These are phyloP conservation scores for Tricholoma saponaceum DNA, from an alignment of 768 basidiomycete genomes.

Conservation along the genomic window DNA sequence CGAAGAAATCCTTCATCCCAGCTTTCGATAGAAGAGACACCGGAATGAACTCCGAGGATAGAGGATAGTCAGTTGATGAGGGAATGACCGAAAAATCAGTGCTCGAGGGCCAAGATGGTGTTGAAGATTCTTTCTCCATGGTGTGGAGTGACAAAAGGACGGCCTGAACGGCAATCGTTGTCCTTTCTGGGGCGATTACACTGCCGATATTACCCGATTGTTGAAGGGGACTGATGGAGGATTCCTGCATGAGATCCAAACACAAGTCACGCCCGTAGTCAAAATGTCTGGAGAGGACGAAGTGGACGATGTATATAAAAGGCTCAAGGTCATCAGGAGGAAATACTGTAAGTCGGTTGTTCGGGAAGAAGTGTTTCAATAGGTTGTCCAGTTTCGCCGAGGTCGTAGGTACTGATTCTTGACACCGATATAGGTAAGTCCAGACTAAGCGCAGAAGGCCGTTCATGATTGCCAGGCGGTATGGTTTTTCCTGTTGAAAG, in stretches of 20 bases:
- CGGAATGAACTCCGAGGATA: conserved; percentile 62
- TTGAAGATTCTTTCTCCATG: conserved; percentile 65
- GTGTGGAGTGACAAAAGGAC: conserved; percentile 66
- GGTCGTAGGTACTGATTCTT: conserved; percentile 78
- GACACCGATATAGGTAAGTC: conserved; percentile 94
- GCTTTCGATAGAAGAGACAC: conserved; percentile 52
- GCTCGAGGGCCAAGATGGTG: conserved; percentile 77
- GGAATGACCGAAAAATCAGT: conserved; percentile 58
- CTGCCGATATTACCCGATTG: conserved; percentile 36
- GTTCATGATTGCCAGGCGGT: conserved; percentile 70
- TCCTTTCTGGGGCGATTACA: conserved; percentile 65
- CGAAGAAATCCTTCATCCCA: conserved; percentile 70
- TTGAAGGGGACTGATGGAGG: conserved; percentile 38
- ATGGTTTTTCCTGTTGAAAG: conserved; percentile 65
- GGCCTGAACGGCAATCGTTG: conserved; percentile 72
- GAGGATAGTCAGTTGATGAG: conserved; percentile 62
- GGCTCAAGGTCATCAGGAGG: conserved; percentile 76
- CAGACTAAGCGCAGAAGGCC: conserved; percentile 81
- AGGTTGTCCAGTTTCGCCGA: conserved; percentile 74
- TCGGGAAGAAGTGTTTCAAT: conserved; percentile 75
- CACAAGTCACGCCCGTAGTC: conserved; percentile 84
- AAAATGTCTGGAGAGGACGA: conserved; percentile 76
- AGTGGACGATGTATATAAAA: conserved; percentile 77
- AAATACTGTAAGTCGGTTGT: conserved; percentile 53
- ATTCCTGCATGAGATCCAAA: conserved; percentile 76